Percentiles rank a stretch among this genome's conserved stretches.
Conservation (phyloP, 192 early-diverging fungal genomes). For the Coemansia sp. region DNA sequence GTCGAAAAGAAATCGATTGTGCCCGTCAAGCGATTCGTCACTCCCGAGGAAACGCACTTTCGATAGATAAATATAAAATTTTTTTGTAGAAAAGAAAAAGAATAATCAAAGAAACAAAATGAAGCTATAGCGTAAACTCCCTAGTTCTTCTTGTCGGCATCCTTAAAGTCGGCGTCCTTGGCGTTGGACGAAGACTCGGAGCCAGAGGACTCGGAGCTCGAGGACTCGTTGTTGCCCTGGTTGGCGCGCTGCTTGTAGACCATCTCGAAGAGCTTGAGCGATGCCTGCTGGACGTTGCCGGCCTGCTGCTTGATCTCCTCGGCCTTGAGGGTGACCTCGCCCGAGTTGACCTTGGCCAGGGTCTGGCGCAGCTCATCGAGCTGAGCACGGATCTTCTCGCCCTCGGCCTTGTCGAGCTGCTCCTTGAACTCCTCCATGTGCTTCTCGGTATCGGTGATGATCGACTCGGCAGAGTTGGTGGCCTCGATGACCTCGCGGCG, state of each 20-base stretch:
- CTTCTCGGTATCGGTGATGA: constrained; percentile 93
- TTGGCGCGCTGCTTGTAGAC: constrained; percentile 83
- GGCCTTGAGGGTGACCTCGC: constrained; percentile 62
- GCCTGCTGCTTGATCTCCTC: constrained; percentile 89
- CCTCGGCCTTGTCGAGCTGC: constrained; percentile 83
- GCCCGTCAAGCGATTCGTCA: constrained; percentile 31
- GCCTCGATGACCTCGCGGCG: constrained; percentile 94
- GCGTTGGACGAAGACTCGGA: constrained; percentile 24
- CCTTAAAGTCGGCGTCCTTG: constrained; percentile 76
- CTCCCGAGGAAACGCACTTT: constrained; percentile 30
- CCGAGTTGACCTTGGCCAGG: constrained; percentile 65
- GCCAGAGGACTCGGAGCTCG: constrained; percentile 12
- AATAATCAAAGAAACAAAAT: neutral
- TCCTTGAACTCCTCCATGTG: constrained; percentile 95
- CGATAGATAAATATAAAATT: neutral
- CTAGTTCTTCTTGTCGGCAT: constrained; percentile 62
- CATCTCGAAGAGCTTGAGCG: constrained; percentile 96
- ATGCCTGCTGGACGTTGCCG: constrained; percentile 80
- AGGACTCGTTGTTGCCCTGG: constrained; percentile 29
- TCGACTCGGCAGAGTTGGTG: constrained; percentile 85
- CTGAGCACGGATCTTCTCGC: constrained; percentile 79
- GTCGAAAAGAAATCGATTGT: constrained; percentile 51
- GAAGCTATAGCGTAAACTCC: neutral
- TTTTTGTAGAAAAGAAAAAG: neutral
- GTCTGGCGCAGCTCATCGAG: constrained; percentile 79